phyloP scores from a whole-genome alignment of 345 rosid species.

The Salix koriyanagi region DNA sequence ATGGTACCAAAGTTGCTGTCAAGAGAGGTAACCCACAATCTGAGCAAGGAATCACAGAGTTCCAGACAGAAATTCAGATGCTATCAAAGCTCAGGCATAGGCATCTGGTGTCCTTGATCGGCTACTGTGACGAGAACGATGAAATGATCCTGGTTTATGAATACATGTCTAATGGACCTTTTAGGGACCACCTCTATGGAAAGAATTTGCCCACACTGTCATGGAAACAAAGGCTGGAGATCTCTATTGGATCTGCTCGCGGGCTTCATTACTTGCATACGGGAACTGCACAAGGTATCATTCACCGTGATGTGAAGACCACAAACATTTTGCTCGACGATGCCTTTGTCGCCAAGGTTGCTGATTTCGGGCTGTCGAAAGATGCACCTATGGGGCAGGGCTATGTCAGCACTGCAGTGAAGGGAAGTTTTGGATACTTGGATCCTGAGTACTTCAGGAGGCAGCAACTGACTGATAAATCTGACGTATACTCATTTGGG shows the following conservation, averaged over 20 bases:
- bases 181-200: slow-evolving; percentile 71
- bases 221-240: slow-evolving; percentile 79
- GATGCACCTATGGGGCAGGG: slow-evolving; percentile 68
- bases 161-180: slow-evolving; percentile 79
- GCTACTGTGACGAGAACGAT: slow-evolving; percentile 67
- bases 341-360: slow-evolving; percentile 70
- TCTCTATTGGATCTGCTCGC: slow-evolving; percentile 70
- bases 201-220: slow-evolving; percentile 55
- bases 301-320: slow-evolving; percentile 80
- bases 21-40: slow-evolving; percentile 87
- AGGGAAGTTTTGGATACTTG: slow-evolving; percentile 57
- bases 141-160: slow-evolving; percentile 86
- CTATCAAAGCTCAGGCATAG: slow-evolving; percentile 79
- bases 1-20: slow-evolving; percentile 70
- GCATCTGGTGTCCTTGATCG: slow-evolving; percentile 77
- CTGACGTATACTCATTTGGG: slow-evolving; percentile 68
- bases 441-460: slow-evolving; percentile 68
- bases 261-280: slow-evolving; percentile 84
- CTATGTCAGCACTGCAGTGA: slow-evolving; percentile 61
- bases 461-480: slow-evolving; percentile 59
- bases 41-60: slow-evolving; percentile 81
- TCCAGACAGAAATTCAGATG: slow-evolving; percentile 84
- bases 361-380: slow-evolving; percentile 80
- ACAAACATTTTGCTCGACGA: slow-evolving; percentile 78
- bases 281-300: slow-evolving; percentile 87